Base-by-base conservation (phyloP, 169 alveolate genomes). In the Eimeria maxima region DNA sequence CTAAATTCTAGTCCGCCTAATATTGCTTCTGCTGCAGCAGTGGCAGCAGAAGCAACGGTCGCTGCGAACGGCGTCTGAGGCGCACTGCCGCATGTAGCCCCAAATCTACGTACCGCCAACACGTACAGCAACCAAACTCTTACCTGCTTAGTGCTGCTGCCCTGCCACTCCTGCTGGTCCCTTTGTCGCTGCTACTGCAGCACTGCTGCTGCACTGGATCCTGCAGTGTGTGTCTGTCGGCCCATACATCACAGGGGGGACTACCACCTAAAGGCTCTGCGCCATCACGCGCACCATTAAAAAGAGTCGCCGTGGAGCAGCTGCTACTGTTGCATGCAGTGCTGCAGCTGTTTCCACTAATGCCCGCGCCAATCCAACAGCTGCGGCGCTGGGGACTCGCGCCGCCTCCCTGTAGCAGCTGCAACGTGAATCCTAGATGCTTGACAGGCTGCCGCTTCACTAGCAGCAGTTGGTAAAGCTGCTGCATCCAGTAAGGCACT, bases 291-390 rank as follows among this genome's bases (percentile, higher is more conserved):
- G 69, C 69, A 60, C 18, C 69, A 60, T 14, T 8, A 24, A 16
- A 60, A 20, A 33, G 38, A 33, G 38, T 60, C n/a, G 69, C 69
- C 20, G 5, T 71, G 81, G 20, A 71, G 47, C 81, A 5, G 47
- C 80, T n/a, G 69, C n/a, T 20, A 42, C 71, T 81, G 90, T 53
- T 81, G 90, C 90, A 27, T 29, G 33, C 22, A 73, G 73, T 81
- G 67, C 90, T 20, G 73, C 47, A 47, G 73, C 90, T 11, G 73
- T 50, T 20, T 38, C 90, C 22, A 50, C 55, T 38, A 11, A 50
- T 27, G 90, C 90, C 10, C 33, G 20, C 16, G 90, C 90, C 53
- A 45, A 73, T 20, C 73, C 71, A 47, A 50, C 90, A 6, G 73
- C 71, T 45, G 73, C 55, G 16, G 16, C 81, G 60, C 60, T 14